Percentiles rank a stretch among this genome's conserved stretches.
These are phyloP conservation scores for Phlegmacium glaucopus DNA, from an alignment of 768 basidiomycete genomes.

Conservation along the genomic window DNA sequence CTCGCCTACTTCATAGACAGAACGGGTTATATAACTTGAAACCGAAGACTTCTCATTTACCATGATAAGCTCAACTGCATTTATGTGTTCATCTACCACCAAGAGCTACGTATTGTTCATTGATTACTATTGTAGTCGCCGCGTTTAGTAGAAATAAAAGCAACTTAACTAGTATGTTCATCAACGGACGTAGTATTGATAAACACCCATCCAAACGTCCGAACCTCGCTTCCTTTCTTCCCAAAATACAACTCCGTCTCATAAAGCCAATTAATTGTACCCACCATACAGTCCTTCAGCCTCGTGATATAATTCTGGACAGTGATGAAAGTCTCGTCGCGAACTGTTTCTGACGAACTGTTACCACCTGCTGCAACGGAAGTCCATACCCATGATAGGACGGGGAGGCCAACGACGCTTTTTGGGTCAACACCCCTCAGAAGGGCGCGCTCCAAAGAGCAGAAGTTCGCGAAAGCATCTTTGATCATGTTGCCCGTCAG, in stretches of 20 bases:
- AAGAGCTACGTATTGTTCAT: no score
- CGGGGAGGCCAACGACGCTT: constrained; percentile 6
- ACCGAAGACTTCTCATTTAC: no score
- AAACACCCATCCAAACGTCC: constrained; percentile 63
- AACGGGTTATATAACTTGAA: no score
- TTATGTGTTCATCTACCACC: no score
- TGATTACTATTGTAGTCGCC: no score
- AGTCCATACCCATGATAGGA: constrained; percentile 16
- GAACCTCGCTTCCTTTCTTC: constrained; percentile 51
- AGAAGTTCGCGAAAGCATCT: constrained; percentile 34
- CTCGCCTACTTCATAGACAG: no score
- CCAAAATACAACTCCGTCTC: constrained; percentile 62
- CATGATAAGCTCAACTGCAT: no score
- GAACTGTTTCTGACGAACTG: constrained; percentile 3
- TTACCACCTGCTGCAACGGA: constrained; percentile 2
- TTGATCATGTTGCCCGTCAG: constrained; percentile 36
- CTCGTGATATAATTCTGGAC: constrained; percentile 40
- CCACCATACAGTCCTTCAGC: constrained; percentile 52
- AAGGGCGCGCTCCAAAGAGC: constrained; percentile 21
- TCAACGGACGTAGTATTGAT: constrained; percentile 16
- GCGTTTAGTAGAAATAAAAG: no score
- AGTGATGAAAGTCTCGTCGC: constrained; percentile 9
- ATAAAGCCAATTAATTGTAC: constrained; percentile 62
- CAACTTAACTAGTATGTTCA: no score
- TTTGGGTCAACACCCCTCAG: constrained; percentile 13